Evolutionary conservation across 2,329 filamentous ascomycete genomes (phyloP).

Genomic region (Colletotrichum phormii): DNA sequence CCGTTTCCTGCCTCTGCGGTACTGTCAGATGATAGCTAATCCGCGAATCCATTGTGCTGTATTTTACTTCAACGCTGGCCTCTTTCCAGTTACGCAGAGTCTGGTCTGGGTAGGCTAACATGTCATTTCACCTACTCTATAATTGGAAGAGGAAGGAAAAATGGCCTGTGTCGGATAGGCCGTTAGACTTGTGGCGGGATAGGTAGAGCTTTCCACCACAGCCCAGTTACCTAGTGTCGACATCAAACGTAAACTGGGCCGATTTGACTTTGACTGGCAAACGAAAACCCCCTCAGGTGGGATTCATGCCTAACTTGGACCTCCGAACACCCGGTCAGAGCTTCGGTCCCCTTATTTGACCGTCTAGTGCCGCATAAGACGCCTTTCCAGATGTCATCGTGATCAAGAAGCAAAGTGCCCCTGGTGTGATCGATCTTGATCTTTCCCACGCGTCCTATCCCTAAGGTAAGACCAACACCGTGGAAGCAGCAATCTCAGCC

Average conservation of each 20-base stretch:
- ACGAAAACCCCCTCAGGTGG: background rate
- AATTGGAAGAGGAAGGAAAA: background rate
- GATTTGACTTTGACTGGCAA: constrained; percentile 4
- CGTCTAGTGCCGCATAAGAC: background rate
- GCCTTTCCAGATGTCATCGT: background rate
- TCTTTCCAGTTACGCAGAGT: background rate
- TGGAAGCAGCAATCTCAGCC: background rate
- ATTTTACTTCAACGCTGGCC: too few species aligned
- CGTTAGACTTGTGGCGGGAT: background rate
- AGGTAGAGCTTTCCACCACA: background rate
- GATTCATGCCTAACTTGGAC: background rate
- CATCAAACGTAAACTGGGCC: background rate
- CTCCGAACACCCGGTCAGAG: constrained; percentile 29
- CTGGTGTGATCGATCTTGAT: background rate
- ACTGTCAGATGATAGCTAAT: background rate
- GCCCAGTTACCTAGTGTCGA: background rate
- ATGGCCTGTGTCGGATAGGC: background rate
- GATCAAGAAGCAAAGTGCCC: too few species aligned
- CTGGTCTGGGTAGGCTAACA: background rate
- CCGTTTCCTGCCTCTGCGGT: background rate
- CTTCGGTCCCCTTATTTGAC: constrained; percentile 16
- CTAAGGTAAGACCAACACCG: background rate
- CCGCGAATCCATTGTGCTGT: background rate
- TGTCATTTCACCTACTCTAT: background rate
- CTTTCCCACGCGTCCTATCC: too few species aligned